Conservation (phyloP, 371 early-diverging fungal genomes). For the Rhizopus sp. region DNA sequence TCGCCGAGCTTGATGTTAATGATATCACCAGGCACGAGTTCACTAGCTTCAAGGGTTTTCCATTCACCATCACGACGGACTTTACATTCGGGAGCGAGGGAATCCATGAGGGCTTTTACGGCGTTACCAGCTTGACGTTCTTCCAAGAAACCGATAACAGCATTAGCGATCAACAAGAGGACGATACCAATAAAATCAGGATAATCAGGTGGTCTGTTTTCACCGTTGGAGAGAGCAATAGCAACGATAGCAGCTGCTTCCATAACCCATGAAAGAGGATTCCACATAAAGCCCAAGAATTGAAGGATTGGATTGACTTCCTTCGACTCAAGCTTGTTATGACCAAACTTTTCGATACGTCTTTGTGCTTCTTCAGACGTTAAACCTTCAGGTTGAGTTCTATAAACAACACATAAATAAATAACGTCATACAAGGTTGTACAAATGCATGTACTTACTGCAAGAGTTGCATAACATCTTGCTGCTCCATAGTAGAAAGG, state of each 20-base stretch:
- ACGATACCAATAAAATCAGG: conserved; percentile 85
- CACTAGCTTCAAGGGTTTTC: conserved; percentile 52
- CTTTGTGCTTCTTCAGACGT: conserved; percentile 62
- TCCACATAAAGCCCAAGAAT: conserved; percentile 88
- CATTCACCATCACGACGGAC: conserved; percentile 64
- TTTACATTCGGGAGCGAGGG: conserved; percentile 74
- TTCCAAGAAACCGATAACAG: conserved; percentile 84
- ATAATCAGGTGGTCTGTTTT: conserved; percentile 70
- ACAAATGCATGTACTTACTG: conserved; percentile 42
- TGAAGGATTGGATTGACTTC: conserved; percentile 76
- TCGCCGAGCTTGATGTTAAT: conserved; percentile 76
- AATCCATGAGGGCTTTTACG: conserved; percentile 75
- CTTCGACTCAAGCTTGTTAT: conserved; percentile 71
- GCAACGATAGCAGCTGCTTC: conserved; percentile 79
- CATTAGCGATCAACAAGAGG: conserved; percentile 77
- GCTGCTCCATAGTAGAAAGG: conserved; percentile 75
- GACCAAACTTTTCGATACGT: conserved; percentile 67
- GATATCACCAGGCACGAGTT: conserved; percentile 76
- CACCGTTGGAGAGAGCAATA: conserved; percentile 69
- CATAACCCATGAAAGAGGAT: conserved; percentile 80
- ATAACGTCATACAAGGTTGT: conserved; percentile 1
- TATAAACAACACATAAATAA: conserved; percentile 14
- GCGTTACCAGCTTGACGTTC: conserved; percentile 81
- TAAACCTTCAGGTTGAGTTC: conserved; percentile 61
- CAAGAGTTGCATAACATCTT: conserved; percentile 68